These are phyloP conservation scores for Oryza rufipogon DNA, from an alignment of 176 grass and related monocot species.

Conservation along the genomic window DNA sequence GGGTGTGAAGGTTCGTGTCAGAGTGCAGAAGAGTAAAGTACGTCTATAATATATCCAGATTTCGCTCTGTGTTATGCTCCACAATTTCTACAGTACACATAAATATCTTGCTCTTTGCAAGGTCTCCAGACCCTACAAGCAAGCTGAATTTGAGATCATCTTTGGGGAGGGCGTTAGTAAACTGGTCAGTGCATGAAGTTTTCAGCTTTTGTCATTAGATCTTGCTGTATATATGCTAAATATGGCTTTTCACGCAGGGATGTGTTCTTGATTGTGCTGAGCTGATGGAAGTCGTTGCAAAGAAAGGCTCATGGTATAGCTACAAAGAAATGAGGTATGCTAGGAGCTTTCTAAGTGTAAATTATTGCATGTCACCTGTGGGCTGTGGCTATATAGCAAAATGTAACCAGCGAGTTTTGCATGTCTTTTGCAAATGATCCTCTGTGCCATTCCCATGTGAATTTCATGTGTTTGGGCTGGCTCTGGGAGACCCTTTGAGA, in stretches of 20 bases:
- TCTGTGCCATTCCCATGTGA: conserved; percentile 21
- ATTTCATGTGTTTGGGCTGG: conserved; percentile 5
- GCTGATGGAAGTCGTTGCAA: conserved; percentile 93
- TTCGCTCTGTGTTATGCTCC: conserved; percentile 27
- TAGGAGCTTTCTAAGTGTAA: conserved; percentile 29
- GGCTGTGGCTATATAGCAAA: neutral
- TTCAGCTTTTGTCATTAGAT: conserved; percentile 29
- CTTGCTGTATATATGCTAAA: conserved; percentile 15
- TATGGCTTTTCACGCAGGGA: conserved; percentile 53
- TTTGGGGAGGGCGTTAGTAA: conserved; percentile 97
- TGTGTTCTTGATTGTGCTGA: conserved; percentile 98
- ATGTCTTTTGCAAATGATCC: conserved; percentile 17
- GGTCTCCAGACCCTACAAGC: conserved; percentile 97
- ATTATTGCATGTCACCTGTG: neutral
- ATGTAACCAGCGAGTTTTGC: neutral
- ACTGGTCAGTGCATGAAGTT: conserved; percentile 58
- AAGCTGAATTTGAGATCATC: conserved; percentile 99
- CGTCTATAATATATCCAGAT: conserved; percentile 31
- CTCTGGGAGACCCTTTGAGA: neutral
- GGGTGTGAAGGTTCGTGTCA: conserved; percentile 93
- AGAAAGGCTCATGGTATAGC: conserved; percentile 96
- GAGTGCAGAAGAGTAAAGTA: conserved; percentile 99
- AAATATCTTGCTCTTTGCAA: conserved; percentile 38
- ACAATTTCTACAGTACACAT: conserved; percentile 21
- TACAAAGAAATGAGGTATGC: conserved; percentile 82